phyloP scores from a whole-genome alignment of 805 yeast genomes.

The Wickerhamiella azymoides region DNA sequence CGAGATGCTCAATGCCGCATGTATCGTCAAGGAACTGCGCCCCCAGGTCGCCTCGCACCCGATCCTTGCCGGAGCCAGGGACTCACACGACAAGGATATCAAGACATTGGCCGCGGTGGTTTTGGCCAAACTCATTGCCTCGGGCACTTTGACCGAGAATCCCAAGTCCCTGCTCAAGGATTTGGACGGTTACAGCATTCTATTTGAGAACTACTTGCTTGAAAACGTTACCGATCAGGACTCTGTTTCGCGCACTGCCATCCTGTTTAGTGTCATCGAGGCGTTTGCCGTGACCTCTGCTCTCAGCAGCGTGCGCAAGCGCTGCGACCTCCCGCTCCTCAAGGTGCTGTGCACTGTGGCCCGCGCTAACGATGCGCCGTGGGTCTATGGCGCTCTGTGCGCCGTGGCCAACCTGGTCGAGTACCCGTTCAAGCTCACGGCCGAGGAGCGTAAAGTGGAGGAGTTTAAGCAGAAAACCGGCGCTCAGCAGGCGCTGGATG shows the following conservation, averaged over 20 bases:
- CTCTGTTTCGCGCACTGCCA: background rate
- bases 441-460: conserved; percentile 20
- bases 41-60: conserved; percentile 16
- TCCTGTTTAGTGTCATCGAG: conserved; percentile 22
- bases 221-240: background rate
- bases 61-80: conserved; percentile 17
- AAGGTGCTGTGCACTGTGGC: conserved; percentile 8
- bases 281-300: conserved; percentile 27
- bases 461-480: conserved; percentile 23
- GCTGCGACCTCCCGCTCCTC: conserved; percentile 13
- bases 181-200: conserved; percentile 20
- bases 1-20: conserved; percentile 25
- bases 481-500: conserved; percentile 12
- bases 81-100: conserved; percentile 14
- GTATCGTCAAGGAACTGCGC: conserved; percentile 23
- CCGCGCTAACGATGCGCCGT: conserved; percentile 16
- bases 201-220: conserved; percentile 20
- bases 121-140: conserved; percentile 23
- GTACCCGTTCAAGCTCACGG: conserved; percentile 23
- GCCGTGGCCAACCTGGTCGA: conserved; percentile 22
- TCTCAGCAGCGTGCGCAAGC: conserved; percentile 21
- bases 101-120: conserved; percentile 25
- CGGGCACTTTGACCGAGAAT: conserved; percentile 16
- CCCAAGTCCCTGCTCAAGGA: conserved; percentile 13
- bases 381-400: conserved; percentile 24